phyloP scores from a whole-genome alignment of 2,329 filamentous ascomycete species.

The Cladophialophora exuberans region DNA sequence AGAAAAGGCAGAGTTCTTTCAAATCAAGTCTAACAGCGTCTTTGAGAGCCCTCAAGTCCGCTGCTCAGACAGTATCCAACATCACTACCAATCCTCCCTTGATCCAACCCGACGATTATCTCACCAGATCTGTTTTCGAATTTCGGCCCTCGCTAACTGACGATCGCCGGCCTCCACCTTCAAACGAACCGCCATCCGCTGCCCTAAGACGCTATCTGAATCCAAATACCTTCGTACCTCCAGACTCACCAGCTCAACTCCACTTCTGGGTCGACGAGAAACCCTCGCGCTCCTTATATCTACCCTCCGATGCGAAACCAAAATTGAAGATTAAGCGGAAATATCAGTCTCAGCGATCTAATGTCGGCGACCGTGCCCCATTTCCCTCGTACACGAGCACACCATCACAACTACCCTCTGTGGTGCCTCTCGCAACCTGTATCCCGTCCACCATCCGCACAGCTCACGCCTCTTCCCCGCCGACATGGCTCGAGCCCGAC shows the following conservation, averaged over 20 bases:
- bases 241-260: constrained; percentile 48
- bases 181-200: constrained; percentile 57
- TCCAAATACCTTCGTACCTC: constrained; percentile 40
- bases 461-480: constrained; percentile 36
- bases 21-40: constrained; percentile 68
- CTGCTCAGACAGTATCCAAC: constrained; percentile 64
- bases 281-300: too few relatives aligned
- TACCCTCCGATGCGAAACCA: background rate
- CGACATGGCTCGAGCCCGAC: constrained; percentile 39
- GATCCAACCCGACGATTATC: constrained; percentile 61
- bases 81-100: constrained; percentile 54
- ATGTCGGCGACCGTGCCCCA: constrained; percentile 1
- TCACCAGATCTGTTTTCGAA: constrained; percentile 60
- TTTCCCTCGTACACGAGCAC: background rate
- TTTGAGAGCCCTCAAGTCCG: constrained; percentile 63
- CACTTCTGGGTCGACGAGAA: constrained; percentile 47
- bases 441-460: constrained; percentile 40
- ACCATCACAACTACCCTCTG: constrained; percentile 48
- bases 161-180: constrained; percentile 61
- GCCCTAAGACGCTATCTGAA: constrained; percentile 65
- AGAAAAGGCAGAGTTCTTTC: constrained; percentile 49
- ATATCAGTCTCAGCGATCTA: constrained; percentile 31
- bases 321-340: constrained; percentile 29
- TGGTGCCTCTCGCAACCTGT: constrained; percentile 68
- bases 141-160: constrained; percentile 62